These are phyloP conservation scores for Penicillium roqueforti DNA, from an alignment of 495 filamentous ascomycete genomes.

Conservation along the genomic window DNA sequence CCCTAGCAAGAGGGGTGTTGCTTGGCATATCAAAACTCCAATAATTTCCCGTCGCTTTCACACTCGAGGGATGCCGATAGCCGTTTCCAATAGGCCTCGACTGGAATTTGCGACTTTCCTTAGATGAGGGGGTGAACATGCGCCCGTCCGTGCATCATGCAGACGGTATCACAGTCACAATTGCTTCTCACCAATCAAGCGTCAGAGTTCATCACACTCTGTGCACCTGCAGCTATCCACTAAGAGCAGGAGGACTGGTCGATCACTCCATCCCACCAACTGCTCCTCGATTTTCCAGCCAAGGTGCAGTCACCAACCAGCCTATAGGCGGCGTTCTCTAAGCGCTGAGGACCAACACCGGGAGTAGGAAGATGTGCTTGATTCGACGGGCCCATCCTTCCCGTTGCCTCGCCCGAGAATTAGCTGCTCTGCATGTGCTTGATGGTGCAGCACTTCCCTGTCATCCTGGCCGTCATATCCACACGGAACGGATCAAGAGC, in stretches of 20 bases:
- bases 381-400: constrained; percentile 20
- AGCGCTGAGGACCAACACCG: constrained; percentile 18
- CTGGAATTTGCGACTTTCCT: neutral
- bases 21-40: neutral
- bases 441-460: constrained; percentile 5
- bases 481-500: constrained; percentile 4
- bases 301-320: constrained; percentile 4
- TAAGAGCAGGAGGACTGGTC: constrained; percentile 5
- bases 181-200: constrained; percentile 29
- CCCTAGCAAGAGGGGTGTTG: neutral
- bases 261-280: constrained; percentile 15
- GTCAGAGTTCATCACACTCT: constrained; percentile 20
- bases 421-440: constrained; percentile 15
- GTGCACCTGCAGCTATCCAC: constrained; percentile 21
- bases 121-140: constrained; percentile 6
- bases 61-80: neutral
- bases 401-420: neutral
- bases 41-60: neutral
- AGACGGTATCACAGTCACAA: constrained; percentile 40
- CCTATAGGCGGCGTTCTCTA: constrained; percentile 24
- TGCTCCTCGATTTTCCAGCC: neutral
- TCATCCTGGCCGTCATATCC: constrained; percentile 19
- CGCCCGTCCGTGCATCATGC: constrained; percentile 31
- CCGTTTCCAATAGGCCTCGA: neutral
- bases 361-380: constrained; percentile 11